Percentiles rank a stretch among this genome's conserved stretches.
phyloP scores from a whole-genome alignment of 164 flowering plant genomes.

The Nymphaea thermarum region DNA sequence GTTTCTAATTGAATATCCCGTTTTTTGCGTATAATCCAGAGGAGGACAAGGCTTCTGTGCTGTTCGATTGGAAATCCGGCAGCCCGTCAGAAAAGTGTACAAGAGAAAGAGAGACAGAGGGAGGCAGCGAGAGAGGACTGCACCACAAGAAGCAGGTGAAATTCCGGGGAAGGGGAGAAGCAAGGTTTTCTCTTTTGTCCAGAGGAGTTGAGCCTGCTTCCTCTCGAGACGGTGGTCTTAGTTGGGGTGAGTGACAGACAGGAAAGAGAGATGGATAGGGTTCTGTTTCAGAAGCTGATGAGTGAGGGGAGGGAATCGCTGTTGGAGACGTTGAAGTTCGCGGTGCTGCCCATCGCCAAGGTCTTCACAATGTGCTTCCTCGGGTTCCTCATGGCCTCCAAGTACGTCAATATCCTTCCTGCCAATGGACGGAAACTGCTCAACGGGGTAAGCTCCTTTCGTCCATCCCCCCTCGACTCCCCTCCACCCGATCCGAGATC shows the following conservation, averaged over 20 bases:
- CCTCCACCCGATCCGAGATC: background rate
- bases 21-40: no score
- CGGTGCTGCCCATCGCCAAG: conserved; percentile 84
- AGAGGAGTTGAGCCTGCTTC: no score
- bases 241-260: background rate
- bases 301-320: conserved; percentile 43
- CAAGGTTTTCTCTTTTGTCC: no score
- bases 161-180: no score
- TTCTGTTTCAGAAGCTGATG: conserved; percentile 17
- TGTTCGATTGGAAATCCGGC: no score
- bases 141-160: no score
- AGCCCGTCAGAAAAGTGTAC: no score
- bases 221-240: background rate
- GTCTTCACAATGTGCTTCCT: conserved; percentile 84
- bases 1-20: no score
- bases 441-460: conserved; percentile 54
- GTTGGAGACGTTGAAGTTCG: conserved; percentile 52
- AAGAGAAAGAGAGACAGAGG: no score
- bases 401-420: conserved; percentile 80
- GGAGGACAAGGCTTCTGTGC: no score
- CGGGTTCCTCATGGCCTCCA: conserved; percentile 92
- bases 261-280: conserved; percentile 19
- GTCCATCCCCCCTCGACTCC: background rate
- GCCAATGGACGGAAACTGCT: conserved; percentile 76
- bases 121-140: no score